Evolutionary conservation across 129 eudicot species (phyloP).

Genomic region (Artemisia argyi): DNA sequence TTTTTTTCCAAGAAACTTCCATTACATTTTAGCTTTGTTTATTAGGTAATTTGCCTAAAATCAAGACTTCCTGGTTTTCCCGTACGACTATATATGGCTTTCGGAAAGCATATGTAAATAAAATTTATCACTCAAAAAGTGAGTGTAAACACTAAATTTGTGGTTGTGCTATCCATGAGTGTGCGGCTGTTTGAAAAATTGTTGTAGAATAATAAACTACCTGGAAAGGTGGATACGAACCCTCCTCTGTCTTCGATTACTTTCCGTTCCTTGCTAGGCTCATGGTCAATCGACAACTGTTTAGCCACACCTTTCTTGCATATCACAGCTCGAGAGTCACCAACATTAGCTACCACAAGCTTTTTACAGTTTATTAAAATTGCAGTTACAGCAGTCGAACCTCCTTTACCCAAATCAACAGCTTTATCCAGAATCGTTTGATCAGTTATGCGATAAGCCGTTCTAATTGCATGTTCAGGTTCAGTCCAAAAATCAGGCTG

Average conservation of each 20-base stretch:
- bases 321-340: conserved; percentile 94
- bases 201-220: conserved; percentile 24
- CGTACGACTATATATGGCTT: no score
- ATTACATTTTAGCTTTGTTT: no score
- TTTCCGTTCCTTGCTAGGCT: conserved; percentile 69
- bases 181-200: background rate
- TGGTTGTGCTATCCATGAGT: background rate
- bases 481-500: conserved; percentile 89
- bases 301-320: conserved; percentile 71
- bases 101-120: no score
- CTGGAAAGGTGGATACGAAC: conserved; percentile 90
- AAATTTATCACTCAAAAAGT: no score
- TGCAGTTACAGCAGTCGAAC: conserved; percentile 97
- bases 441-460: conserved; percentile 73
- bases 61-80: no score
- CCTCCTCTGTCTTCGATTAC: conserved; percentile 84
- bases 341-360: conserved; percentile 89
- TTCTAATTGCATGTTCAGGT: conserved; percentile 58
- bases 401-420: conserved; percentile 74
- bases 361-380: conserved; percentile 69
- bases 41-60: no score
- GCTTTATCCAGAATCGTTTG: conserved; percentile 69
- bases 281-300: conserved; percentile 89
- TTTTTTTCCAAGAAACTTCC: no score
- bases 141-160: no score